Evolutionary conservation across 1,284 basidiomycete species (phyloP).

Genomic region (Caloboletus firmus): DNA sequence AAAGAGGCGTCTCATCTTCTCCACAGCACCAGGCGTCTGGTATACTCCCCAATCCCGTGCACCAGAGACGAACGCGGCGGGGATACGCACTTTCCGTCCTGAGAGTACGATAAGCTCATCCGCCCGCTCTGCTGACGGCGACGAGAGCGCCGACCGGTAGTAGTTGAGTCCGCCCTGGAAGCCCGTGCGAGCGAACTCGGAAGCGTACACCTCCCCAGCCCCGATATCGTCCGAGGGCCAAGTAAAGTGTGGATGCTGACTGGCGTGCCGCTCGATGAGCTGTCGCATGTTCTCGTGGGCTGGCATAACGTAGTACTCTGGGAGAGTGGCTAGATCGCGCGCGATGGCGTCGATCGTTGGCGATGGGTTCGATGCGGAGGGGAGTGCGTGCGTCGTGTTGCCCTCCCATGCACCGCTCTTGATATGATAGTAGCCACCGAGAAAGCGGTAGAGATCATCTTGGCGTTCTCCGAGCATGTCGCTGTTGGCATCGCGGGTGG

Average conservation of each 20-base stretch:
- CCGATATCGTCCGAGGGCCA: slow-evolving; percentile 56
- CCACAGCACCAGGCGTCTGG: slow-evolving; percentile 50
- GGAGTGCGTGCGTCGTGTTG: slow-evolving; percentile 44
- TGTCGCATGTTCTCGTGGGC: slow-evolving; percentile 52
- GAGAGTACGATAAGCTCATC: slow-evolving; percentile 19
- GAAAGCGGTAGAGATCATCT: slow-evolving; percentile 49
- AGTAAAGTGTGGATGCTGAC: slow-evolving; percentile 27
- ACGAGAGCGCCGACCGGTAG: slow-evolving; percentile 45
- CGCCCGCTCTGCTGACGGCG: slow-evolving; percentile 17
- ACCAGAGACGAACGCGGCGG: slow-evolving; percentile 56
- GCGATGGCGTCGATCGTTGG: slow-evolving; percentile 27
- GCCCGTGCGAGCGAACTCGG: slow-evolving; percentile 52
- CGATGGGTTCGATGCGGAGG: slow-evolving; percentile 20
- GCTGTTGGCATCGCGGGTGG: slow-evolving; percentile 45
- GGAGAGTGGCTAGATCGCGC: slow-evolving; percentile 43
- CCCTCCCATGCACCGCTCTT: slow-evolving; percentile 57
- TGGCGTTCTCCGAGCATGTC: slow-evolving; percentile 44
- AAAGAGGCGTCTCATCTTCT: slow-evolving; percentile 43
- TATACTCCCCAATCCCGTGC: slow-evolving; percentile 59
- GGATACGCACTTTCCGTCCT: slow-evolving; percentile 44
- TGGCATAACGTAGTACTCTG: slow-evolving; percentile 67
- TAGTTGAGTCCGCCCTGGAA: slow-evolving; percentile 64
- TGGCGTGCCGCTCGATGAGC: slow-evolving; percentile 36
- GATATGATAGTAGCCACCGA: slow-evolving; percentile 58
- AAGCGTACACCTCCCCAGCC: slow-evolving; percentile 41